Evolutionary conservation across 2,329 filamentous ascomycete genomes (phyloP).

Genomic region (Chrysoporthe deuterocubensis): DNA sequence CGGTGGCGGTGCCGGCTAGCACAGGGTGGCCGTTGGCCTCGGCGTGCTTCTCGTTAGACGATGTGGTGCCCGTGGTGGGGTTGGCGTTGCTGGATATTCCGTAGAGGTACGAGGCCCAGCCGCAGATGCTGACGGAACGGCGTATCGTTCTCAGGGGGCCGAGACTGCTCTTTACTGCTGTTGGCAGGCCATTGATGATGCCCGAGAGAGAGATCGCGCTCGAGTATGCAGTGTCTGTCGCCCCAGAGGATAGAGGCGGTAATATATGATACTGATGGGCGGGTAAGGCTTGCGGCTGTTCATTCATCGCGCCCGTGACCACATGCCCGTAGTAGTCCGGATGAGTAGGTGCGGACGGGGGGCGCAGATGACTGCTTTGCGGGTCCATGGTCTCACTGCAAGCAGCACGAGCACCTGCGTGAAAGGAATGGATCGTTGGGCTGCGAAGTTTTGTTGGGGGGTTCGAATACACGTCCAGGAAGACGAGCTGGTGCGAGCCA

Average conservation of each 20-base stretch:
- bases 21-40: constrained; percentile 6
- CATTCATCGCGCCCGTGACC: background rate
- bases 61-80: constrained; percentile 4
- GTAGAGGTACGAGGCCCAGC: constrained; percentile 25
- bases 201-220: constrained; percentile 12
- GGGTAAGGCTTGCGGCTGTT: background rate
- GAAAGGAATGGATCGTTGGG: background rate
- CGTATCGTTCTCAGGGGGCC: constrained; percentile 23
- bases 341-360: background rate
- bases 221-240: background rate
- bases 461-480: background rate
- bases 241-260: constrained; percentile 9
- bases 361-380: background rate
- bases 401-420: background rate
- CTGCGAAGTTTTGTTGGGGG: background rate
- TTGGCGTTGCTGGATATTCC: constrained; percentile 19
- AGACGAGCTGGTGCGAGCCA: background rate
- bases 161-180: constrained; percentile 24
- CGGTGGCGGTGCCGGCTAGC: constrained; percentile 17
- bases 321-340: background rate
- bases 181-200: constrained; percentile 23
- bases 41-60: constrained; percentile 5
- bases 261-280: background rate
- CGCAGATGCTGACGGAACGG: constrained; percentile 25
- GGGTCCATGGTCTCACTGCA: background rate